phyloP scores from a whole-genome alignment of 2,329 filamentous ascomycete genomes.

The Epichloe elymi region DNA sequence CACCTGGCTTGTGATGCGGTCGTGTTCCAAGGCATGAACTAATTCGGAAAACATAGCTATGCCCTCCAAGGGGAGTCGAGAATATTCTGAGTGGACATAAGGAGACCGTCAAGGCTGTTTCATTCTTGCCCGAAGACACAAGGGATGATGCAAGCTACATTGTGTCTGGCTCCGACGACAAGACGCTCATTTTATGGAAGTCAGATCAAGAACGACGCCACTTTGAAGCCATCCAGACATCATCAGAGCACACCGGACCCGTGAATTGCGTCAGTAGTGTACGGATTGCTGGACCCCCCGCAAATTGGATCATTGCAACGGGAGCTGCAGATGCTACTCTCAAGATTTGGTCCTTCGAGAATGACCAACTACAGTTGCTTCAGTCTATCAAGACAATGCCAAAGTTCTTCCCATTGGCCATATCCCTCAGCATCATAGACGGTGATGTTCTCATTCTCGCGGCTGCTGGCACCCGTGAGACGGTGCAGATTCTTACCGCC shows the following conservation, averaged over 20 bases:
- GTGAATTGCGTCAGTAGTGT: constrained; percentile 54
- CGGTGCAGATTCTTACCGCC: constrained; percentile 67
- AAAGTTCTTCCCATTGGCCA: constrained; percentile 67
- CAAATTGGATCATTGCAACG: constrained; percentile 49
- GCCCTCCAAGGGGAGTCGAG: constrained; percentile 42
- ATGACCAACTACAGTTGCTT: constrained; percentile 36
- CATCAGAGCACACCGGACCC: constrained; percentile 54
- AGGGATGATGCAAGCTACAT: constrained; percentile 42
- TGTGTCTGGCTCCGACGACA: constrained; percentile 72
- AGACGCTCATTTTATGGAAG: constrained; percentile 61
- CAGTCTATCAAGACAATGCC: constrained; percentile 63
- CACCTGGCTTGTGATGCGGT: not conserved
- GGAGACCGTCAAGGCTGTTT: constrained; percentile 70
- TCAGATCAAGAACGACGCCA: constrained; percentile 13
- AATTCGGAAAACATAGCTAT: constrained; percentile 16
- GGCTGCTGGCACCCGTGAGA: constrained; percentile 70
- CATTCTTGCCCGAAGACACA: constrained; percentile 49
- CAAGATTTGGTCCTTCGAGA: constrained; percentile 53
- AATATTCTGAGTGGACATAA: constrained; percentile 62
- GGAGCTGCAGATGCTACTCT: constrained; percentile 69
- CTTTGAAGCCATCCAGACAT: constrained; percentile 35
- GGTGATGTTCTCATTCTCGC: constrained; percentile 54
- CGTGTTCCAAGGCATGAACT: not conserved
- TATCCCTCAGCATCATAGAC: constrained; percentile 53
- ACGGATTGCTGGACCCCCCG: constrained; percentile 13